Base-by-base conservation (phyloP, 148 eudicot species). In the Arctostaphylos glauca region DNA sequence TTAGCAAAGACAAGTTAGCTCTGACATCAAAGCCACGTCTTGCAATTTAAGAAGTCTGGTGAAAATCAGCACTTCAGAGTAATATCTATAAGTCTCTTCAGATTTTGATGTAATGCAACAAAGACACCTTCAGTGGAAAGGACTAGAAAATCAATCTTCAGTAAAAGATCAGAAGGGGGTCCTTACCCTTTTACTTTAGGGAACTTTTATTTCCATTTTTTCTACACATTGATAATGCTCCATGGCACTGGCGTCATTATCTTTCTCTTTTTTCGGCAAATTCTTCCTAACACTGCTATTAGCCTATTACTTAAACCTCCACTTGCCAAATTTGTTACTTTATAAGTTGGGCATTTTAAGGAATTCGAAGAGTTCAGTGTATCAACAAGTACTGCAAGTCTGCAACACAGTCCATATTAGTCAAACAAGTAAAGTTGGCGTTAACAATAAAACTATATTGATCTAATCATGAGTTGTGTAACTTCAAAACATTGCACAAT, bases 1-100 rank as follows among this genome's bases (percentile, higher is more conserved):
- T 81, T 44, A 44, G 38, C 62, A 81, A 76, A 82, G 70, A 16
- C 56, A 66, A 67, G n/a, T 74, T 46, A 49, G 75, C 23, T 66
- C 58, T 10, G 21, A 19, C 9, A 10, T 60, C 9, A 41, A 25
- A 13, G 4, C 53, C 18, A 8, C n/a, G 48, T 70, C 21, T 10
- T 52, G 21, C 10, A 53, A 7, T 74, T 47, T 47, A 64, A 23
- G 23, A 64, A 3, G n/a, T 15, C 4, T 9, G 23, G 12, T 47
- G n/a, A 53, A 49, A n/a, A 66, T 25, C 13, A 10, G 25, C 31
- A 49, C 50, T n/a, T 66, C 56, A 9, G 46, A 8, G 5, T 64
- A 49, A 47, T 21, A 15, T 19, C 52, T 23, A 41, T 15, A 76
- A 52, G 15, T 31, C 4, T 53, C 0, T 53, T 41, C 13, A 54